These are phyloP conservation scores for Puccinia horiana DNA, from an alignment of 1,284 basidiomycete genomes.

Conservation along the genomic window DNA sequence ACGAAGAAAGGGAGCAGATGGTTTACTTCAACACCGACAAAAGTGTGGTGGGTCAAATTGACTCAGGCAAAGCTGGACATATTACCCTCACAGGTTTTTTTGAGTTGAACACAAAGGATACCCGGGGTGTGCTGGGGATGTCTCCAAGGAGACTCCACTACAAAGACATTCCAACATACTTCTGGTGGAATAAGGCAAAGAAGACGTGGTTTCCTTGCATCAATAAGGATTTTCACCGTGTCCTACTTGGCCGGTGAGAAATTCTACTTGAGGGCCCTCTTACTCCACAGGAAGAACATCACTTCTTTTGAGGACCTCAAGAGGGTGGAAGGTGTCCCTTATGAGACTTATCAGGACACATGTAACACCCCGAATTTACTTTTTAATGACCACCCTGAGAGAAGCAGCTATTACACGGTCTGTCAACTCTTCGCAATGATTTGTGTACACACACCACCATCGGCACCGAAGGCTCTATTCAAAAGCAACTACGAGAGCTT, in stretches of 20 bases:
- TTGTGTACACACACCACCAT: too few relatives aligned
- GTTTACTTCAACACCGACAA: not conserved
- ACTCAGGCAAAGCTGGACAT: not conserved
- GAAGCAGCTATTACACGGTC: constrained; percentile 62
- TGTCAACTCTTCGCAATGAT: constrained; percentile 59
- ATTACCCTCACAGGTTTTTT: constrained; percentile 7
- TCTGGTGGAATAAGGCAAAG: too few relatives aligned
- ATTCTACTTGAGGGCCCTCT: constrained; percentile 61
- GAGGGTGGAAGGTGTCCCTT: too few relatives aligned
- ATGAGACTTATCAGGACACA: constrained; percentile 59
- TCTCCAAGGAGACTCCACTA: not conserved
- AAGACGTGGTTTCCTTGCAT: constrained; percentile 53
- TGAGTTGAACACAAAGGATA: not conserved
- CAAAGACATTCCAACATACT: not conserved
- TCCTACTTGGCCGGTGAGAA: too few relatives aligned
- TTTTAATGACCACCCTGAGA: constrained; percentile 55
- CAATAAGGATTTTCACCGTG: constrained; percentile 58
- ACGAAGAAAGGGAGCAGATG: not conserved
- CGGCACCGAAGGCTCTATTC: constrained; percentile 60
- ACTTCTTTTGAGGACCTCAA: constrained; percentile 58
- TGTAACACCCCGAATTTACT: constrained; percentile 60
- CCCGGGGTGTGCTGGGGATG: not conserved
- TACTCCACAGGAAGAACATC: constrained; percentile 59
- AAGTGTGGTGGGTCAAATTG: not conserved
- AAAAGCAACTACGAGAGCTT: constrained; percentile 54